Base-by-base conservation (phyloP, 2,329 filamentous ascomycete genomes). In the Chaetomium strumarium region DNA sequence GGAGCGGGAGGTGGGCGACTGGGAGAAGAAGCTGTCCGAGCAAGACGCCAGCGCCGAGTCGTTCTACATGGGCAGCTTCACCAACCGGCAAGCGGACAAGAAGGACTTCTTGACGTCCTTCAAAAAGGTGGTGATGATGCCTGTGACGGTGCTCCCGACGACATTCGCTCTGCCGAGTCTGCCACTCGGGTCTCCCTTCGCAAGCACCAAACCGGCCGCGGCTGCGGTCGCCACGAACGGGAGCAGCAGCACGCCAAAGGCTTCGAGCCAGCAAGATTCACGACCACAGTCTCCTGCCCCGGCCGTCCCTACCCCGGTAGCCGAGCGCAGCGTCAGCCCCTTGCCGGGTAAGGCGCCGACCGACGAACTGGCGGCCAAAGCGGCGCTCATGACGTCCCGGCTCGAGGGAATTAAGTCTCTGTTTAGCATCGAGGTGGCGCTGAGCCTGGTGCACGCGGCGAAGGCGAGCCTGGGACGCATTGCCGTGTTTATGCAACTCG, bases 81-180 rank as follows among this genome's bases (percentile, higher is more conserved):
- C 91, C 65, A 96, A 92, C 66, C 81, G 93, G 24, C 90, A 95
- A 67, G 93, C 90, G 1, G 93, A 95, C 58, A 99, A 99, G 72
- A 89, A 90, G 60, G 93, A 99, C 67, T 99, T 99, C 63, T 67
- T 99, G 56, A 93, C 85, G 42, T 96, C 91, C 0, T 99, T 99
- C 76, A 96, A 90, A 66, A 97, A 97, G 69, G 93, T 99, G 9
- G 88, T 99, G 59, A 96, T 99, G 91, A 95, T 96, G 84, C 93
- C 93, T 2, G 92, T 99, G 45, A 95, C 89, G 48, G 92, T 90
- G 9, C 75, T 97, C 4, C 88, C 90, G 1, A 84, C 62, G n/a
- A 62, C 55, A 16, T 53, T 63, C 14, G 49, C 80, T 43, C 80
- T 86, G 58, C 68, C 85, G 2, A 78, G 78, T 31, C 77, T 89